Base-by-base conservation (phyloP, 768 basidiomycete species). In the Collybia nuda region DNA sequence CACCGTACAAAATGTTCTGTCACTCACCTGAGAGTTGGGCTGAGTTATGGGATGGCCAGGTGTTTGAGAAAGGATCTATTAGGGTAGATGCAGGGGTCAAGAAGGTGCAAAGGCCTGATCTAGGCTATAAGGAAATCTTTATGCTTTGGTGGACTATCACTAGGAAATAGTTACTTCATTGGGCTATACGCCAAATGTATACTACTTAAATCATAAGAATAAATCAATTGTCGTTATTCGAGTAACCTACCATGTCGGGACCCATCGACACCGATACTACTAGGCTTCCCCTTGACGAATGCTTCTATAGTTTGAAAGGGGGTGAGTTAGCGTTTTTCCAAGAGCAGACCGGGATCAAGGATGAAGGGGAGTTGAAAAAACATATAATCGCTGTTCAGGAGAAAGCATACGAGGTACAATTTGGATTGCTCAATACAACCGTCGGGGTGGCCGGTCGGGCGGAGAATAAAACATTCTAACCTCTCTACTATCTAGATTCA, bases 371-470 rank as follows among this genome's bases (percentile, higher is more conserved):
- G 26, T 57, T 77, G 46, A 75, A 69, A 57, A 51, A 67, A 8
- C 76, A 77, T 56, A 68, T 77, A n/a, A 28, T 73, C 3, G 49
- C 48, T 0, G 66, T 74, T 6, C 74, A 75, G 50, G 55, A 53
- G 40, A 69, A 69, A 44, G 76, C 76, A 3, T 59, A 61, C n/a
- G 24, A 38, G 24, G 42, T 53, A 32, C 32, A 32, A 32, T 11
- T 11, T 6, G 9, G 44, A n/a, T n/a, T n/a, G n/a, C n/a, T 24
- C n/a, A 39, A 23, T 40, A 8, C 6, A 6, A 3, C 5, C 11
- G 12, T 17, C 19, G 11, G 40, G 17, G n/a, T n/a, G n/a, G n/a
- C n/a, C n/a, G n/a, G 23, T 22, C 24, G 14, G 6, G 6, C 22
- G 19, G 14, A 5, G 24, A 15, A 24, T 40, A 22, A 44, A 15